phyloP scores from a whole-genome alignment of 306 rosid species.

The Fragaria iinumae region DNA sequence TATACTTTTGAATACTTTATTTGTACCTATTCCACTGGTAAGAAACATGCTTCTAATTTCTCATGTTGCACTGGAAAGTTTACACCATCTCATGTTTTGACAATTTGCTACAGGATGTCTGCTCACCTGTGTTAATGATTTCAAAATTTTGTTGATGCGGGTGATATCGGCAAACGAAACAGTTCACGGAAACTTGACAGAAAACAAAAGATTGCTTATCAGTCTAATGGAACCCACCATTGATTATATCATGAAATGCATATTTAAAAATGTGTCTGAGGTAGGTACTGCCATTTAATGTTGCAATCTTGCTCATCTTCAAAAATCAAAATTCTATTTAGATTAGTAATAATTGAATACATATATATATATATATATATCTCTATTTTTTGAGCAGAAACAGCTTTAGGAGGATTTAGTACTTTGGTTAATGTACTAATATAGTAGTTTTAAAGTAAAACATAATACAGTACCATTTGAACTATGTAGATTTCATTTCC shows the following conservation, averaged over 20 bases:
- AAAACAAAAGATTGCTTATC: conserved; percentile 48
- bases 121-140: conserved; percentile 69
- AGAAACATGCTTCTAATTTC: conserved; percentile 8
- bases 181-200: conserved; percentile 30
- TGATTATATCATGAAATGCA: conserved; percentile 72
- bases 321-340: conserved; percentile 1
- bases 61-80: conserved; percentile 14
- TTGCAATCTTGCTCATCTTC: conserved; percentile 13
- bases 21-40: neutral
- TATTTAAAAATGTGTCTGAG: conserved; percentile 66
- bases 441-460: neutral
- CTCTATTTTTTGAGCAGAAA: neutral
- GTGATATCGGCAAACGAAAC: conserved; percentile 44
- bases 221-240: conserved; percentile 79
- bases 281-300: conserved; percentile 41
- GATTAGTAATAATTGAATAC: conserved; percentile 11
- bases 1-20: neutral
- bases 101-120: conserved; percentile 60
- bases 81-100: conserved; percentile 23
- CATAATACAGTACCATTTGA: neutral
- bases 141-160: conserved; percentile 45
- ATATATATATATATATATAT: no score
- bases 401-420: neutral
- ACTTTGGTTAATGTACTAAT: neutral
- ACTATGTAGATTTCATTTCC: neutral